Evolutionary conservation across 2,329 filamentous ascomycete genomes (phyloP).

Genomic region (Nigrograna mackinnonii): DNA sequence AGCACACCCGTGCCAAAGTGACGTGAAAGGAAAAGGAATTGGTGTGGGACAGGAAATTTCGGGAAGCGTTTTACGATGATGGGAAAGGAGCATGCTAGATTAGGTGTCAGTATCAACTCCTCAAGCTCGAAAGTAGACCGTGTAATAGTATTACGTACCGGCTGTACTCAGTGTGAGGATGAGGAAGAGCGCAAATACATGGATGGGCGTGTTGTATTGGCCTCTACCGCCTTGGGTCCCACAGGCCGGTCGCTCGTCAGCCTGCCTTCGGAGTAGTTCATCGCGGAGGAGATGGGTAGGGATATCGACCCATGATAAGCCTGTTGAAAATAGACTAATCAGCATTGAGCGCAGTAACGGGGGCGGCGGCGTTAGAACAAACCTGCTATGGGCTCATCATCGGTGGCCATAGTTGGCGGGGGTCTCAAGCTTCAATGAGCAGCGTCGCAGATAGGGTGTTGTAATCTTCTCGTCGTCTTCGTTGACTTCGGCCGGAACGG

Average conservation of each 20-base stretch:
- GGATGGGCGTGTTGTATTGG: constrained; percentile 58
- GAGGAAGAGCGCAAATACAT: constrained; percentile 61
- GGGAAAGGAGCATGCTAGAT: constrained; percentile 43
- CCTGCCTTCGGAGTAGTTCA: constrained; percentile 54
- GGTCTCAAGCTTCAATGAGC: constrained; percentile 2
- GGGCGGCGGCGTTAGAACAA: not conserved
- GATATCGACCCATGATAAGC: constrained; percentile 41
- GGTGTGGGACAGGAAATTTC: constrained; percentile 39
- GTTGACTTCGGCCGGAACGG: constrained; percentile 19
- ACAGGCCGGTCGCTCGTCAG: constrained; percentile 52
- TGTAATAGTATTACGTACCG: constrained; percentile 36
- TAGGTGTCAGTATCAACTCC: constrained; percentile 16
- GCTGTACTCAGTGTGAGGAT: constrained; percentile 60
- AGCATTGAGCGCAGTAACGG: not conserved
- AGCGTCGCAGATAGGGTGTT: not conserved
- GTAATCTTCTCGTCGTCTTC: no score
- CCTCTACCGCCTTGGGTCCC: constrained; percentile 52
- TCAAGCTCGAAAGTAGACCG: not conserved
- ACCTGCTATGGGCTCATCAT: constrained; percentile 15
- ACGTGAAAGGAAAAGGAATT: constrained; percentile 44
- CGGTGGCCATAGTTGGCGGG: not conserved
- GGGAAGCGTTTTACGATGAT: constrained; percentile 44
- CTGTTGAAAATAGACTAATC: constrained; percentile 12
- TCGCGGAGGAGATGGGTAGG: constrained; percentile 50
- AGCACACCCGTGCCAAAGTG: constrained; percentile 46